These are phyloP conservation scores for Russula sp. DNA, from an alignment of 768 basidiomycete species.

Conservation along the genomic window DNA sequence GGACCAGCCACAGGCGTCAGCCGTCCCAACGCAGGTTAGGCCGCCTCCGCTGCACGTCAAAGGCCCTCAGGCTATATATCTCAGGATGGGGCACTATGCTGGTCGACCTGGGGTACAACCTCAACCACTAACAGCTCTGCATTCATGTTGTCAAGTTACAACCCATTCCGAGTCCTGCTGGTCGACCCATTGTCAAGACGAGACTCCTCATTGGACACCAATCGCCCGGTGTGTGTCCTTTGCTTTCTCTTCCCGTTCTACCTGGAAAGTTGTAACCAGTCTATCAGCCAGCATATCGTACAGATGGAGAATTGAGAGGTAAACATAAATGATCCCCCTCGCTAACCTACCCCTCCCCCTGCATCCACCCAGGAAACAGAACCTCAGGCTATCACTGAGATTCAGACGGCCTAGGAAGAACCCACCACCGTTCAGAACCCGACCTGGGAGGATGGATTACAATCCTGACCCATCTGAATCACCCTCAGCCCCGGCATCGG, in stretches of 20 bases:
- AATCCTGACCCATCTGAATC: conserved; percentile 23
- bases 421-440: conserved; percentile 64
- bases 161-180: conserved; percentile 13
- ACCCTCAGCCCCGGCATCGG: conserved; percentile 13
- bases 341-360: conserved; percentile 26
- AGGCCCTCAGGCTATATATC: conserved; percentile 13
- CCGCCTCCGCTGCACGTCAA: no score
- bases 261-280: conserved; percentile 46
- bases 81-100: conserved; percentile 29
- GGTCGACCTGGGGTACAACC: conserved; percentile 30
- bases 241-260: background rate
- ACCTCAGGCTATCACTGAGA: conserved; percentile 24
- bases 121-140: conserved; percentile 28
- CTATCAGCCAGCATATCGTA: no score
- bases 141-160: conserved; percentile 32
- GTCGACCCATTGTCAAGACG: conserved; percentile 41
- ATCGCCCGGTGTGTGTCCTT: conserved; percentile 56
- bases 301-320: no score
- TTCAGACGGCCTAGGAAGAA: conserved; percentile 54
- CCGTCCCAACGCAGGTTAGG: no score
- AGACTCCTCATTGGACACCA: conserved; percentile 82
- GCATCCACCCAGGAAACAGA: conserved; percentile 31
- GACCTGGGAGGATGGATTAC: conserved; percentile 67
- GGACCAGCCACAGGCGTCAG: no score
- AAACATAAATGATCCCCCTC: conserved; percentile 10